Percentiles rank a stretch among this genome's conserved stretches.
Conservation (phyloP, 805 yeast species). For the Wickerhamomyces bisporus region DNA sequence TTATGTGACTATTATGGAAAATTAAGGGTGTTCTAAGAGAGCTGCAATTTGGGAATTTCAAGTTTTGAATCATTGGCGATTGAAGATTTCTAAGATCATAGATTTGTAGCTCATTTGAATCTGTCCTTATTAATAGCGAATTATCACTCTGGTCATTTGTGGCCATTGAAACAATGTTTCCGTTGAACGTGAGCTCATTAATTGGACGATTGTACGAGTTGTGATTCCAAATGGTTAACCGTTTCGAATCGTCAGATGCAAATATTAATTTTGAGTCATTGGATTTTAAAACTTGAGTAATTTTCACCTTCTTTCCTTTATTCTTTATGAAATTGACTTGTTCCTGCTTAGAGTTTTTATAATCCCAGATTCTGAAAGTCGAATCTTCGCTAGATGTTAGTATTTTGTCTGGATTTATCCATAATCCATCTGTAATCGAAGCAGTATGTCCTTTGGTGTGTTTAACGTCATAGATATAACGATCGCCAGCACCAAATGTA, state of each 20-base stretch:
- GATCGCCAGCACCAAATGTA: constrained; percentile 20
- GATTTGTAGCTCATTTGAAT: constrained; percentile 10
- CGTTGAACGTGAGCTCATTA: neutral
- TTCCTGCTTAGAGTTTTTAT: constrained; percentile 11
- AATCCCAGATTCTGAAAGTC: constrained; percentile 25
- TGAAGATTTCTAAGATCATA: constrained; percentile 19
- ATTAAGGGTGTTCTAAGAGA: constrained; percentile 1
- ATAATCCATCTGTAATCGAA: constrained; percentile 19
- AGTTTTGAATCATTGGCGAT: constrained; percentile 14
- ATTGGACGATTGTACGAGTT: constrained; percentile 10
- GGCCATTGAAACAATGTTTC: neutral
- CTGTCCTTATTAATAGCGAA: constrained; percentile 5
- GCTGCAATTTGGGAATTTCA: constrained; percentile 3
- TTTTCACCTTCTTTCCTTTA: constrained; percentile 11
- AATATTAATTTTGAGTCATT: constrained; percentile 3
- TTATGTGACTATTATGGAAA: constrained; percentile 2
- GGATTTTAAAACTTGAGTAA: constrained; percentile 4
- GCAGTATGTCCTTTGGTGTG: constrained; percentile 25
- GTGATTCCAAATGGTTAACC: constrained; percentile 14
- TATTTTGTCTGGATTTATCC: constrained; percentile 8
- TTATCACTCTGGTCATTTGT: neutral
- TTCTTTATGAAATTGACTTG: constrained; percentile 13
- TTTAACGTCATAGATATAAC: constrained; percentile 21
- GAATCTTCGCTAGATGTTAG: constrained; percentile 22
- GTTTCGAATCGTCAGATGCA: constrained; percentile 8